Evolutionary conservation across 768 basidiomycete genomes (phyloP).

Genomic region (Macrolepiota fuliginosa): DNA sequence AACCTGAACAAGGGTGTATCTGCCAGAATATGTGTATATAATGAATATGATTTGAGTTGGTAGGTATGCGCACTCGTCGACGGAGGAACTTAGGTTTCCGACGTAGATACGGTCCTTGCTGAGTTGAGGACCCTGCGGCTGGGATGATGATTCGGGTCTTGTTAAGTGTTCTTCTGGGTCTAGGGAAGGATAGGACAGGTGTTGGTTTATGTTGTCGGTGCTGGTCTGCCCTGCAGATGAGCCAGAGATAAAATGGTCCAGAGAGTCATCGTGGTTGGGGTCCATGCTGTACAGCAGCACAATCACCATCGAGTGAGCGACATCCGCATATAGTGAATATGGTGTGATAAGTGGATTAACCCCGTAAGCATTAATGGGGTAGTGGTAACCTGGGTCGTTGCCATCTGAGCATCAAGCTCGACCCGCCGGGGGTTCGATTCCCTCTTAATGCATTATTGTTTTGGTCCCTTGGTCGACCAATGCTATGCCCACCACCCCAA

Average conservation of each 20-base stretch:
- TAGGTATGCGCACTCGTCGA: slow-evolving; percentile 69
- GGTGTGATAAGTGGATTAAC: background rate
- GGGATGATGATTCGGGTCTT: slow-evolving; percentile 1
- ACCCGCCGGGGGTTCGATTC: slow-evolving; percentile 90
- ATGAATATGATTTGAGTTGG: background rate
- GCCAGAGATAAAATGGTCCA: slow-evolving; percentile 7
- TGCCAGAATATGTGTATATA: slow-evolving; percentile 25
- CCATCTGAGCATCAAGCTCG: slow-evolving; percentile 33
- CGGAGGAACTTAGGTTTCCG: slow-evolving; percentile 82
- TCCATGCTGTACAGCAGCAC: background rate
- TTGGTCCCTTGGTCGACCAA: background rate
- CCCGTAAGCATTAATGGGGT: slow-evolving; percentile 15
- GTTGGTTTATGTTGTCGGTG: background rate
- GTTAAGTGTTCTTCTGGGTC: background rate
- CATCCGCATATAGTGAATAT: background rate
- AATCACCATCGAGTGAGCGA: background rate
- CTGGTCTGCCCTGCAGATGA: background rate
- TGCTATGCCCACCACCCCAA: too few relatives aligned
- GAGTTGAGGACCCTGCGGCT: slow-evolving; percentile 13
- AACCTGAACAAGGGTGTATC: slow-evolving; percentile 84
- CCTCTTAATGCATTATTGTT: slow-evolving; percentile 66
- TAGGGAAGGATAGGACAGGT: slow-evolving; percentile 9
- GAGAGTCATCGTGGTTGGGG: slow-evolving; percentile 9
- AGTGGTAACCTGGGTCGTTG: slow-evolving; percentile 22
- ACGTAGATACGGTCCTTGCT: slow-evolving; percentile 82